Base-by-base conservation (phyloP, 2,329 filamentous ascomycete species). In the Diaporthe velutina region DNA sequence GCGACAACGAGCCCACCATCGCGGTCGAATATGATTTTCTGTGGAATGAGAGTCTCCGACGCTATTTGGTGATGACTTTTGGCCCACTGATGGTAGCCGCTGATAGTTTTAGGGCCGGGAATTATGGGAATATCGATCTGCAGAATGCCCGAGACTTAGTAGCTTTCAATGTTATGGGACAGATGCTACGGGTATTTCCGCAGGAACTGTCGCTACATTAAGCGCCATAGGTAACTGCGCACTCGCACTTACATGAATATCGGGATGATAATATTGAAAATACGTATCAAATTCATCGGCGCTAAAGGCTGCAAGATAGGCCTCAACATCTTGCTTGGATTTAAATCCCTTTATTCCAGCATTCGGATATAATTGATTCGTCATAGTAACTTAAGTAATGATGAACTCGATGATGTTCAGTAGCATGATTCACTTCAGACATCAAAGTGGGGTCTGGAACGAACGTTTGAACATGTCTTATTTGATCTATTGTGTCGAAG, bases 261-360 rank as follows among this genome's bases (percentile, higher is more conserved):
- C 60, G 19, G 60, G 60, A 50, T 66, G 60, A 28, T 66, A 66
- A 66, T 50, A 66, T 28, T 66, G 60, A 28, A 66, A 48, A 66
- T 50, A 66, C 0, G 42, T 66, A 42, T 66, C 60, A 35, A 66
- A 66, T 5, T 66, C 60, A 42, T 66, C 60, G 28, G 19, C 60
- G 40, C 60, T 66, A 17, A 66, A 66, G 17, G 60, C 60, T 33
- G 60, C 30, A n/a, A 66, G 60, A 22, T 66, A 66, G 4, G 60
- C 40, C 42, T 66, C 60, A 13, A 66, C 60, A 42, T 66, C 60
- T 35, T 40, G 28, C 42, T 66, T 66, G 40, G 60, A 66, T 50
- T 30, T 33, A 10, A 66, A 66, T 28, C 42, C 60, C 28, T 66
- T 48, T 28, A 66, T 40, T 48, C 60, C 60, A 66, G 15, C 42